Evolutionary conservation across 2,329 filamentous ascomycete species (phyloP).

Genomic region (Cercospora sojina): DNA sequence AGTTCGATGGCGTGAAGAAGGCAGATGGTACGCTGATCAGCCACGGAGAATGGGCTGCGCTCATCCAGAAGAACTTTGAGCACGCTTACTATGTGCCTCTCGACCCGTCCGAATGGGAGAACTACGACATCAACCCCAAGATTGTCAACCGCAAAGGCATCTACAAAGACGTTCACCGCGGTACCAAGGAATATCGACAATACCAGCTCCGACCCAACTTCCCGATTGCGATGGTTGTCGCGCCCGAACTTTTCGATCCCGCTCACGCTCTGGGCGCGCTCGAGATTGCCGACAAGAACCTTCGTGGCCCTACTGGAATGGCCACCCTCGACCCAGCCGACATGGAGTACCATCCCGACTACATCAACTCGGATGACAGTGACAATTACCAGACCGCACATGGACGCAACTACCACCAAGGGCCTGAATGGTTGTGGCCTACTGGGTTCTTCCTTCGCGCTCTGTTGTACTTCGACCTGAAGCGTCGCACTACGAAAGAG

Average conservation of each 20-base stretch:
- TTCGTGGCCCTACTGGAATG: conserved; percentile 90
- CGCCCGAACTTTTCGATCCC: conserved; percentile 80
- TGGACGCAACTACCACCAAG: conserved; percentile 96
- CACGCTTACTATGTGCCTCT: conserved; percentile 83
- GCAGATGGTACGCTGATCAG: conserved; percentile 56
- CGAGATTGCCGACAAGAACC: conserved; percentile 71
- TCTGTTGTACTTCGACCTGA: conserved; percentile 83
- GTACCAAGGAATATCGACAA: conserved; percentile 94
- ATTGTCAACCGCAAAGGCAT: conserved; percentile 90
- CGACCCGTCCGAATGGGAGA: conserved; percentile 65
- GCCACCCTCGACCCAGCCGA: conserved; percentile 91
- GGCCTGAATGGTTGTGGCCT: conserved; percentile 97
- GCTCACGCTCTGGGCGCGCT: conserved; percentile 77
- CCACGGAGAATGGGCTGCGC: conserved; percentile 74
- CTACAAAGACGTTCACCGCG: conserved; percentile 95
- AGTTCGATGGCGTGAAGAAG: conserved; percentile 67
- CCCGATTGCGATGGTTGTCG: conserved; percentile 91
- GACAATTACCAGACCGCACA: conserved; percentile 89
- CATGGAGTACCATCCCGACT: conserved; percentile 90
- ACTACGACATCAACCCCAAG: conserved; percentile 75
- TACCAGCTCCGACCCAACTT: conserved; percentile 96
- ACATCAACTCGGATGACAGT: conserved; percentile 92
- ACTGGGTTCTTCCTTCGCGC: conserved; percentile 93
- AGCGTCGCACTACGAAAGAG: conserved; percentile 63
- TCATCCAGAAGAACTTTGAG: conserved; percentile 85